Percentiles rank a stretch among this genome's conserved stretches.
Conservation (phyloP, 78 protist species). For the Dictyostelium capitatum region DNA sequence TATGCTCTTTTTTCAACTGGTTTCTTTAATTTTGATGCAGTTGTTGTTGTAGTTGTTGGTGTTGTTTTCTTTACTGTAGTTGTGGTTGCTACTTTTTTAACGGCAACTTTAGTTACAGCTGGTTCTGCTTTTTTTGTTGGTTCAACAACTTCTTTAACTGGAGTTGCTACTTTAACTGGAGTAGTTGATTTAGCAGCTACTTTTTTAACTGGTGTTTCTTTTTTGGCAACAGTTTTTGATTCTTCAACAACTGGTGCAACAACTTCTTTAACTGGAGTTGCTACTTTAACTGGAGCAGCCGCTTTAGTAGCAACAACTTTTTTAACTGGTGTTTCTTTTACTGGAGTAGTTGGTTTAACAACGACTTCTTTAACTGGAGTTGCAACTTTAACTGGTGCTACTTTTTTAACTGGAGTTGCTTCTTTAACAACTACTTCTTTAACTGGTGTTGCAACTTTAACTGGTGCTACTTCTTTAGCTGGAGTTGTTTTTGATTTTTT, state of each 20-base stretch:
- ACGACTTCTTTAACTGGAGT: not conserved
- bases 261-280: slow-evolving; percentile 9
- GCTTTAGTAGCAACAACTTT: not conserved
- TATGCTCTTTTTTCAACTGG: not conserved
- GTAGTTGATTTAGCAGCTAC: not conserved
- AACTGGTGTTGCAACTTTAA: not conserved
- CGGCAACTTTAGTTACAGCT: not conserved
- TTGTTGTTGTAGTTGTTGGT: not conserved
- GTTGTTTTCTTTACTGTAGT: not conserved
- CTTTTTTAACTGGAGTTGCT: not conserved
- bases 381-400: not conserved
- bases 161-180: not conserved
- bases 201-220: slow-evolving; percentile 11
- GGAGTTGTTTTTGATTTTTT: slow-evolving; percentile 2
- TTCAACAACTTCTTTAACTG: not conserved
- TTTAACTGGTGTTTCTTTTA: not conserved
- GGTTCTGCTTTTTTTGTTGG: not conserved
- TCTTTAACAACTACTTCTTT: not conserved
- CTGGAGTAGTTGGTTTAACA: not conserved
- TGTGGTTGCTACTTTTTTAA: not conserved
- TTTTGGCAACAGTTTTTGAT: not conserved
- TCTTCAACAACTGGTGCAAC: not conserved
- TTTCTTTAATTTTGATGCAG: slow-evolving; percentile 3
- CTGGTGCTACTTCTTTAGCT: slow-evolving; percentile 24
- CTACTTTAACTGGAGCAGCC: not conserved